Conservation (phyloP, 23 red algal genomes). For the Gracilaria domingensis region DNA sequence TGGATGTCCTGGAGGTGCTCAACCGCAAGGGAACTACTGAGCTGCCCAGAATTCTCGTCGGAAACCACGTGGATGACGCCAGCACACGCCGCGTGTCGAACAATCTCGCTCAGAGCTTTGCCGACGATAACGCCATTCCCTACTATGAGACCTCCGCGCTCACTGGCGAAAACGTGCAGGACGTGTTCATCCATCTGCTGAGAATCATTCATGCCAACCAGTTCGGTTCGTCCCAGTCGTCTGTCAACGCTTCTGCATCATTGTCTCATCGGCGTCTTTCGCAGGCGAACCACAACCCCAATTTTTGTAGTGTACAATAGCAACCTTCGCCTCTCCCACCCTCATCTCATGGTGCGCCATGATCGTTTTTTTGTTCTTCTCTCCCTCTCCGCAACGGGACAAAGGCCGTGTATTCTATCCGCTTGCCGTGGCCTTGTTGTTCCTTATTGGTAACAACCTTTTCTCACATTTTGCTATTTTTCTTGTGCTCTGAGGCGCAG, state of each 20-base stretch:
- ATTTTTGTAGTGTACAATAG: slow-evolving; percentile 20
- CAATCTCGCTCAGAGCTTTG: slow-evolving; percentile 48
- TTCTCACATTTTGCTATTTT: no score
- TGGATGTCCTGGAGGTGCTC: slow-evolving; percentile 71
- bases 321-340: background rate
- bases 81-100: slow-evolving; percentile 69
- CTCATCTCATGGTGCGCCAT: background rate
- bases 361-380: background rate
- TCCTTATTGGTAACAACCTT: no score
- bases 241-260: background rate
- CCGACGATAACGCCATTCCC: slow-evolving; percentile 66
- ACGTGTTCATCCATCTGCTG: slow-evolving; percentile 76
- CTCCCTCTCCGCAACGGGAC: background rate
- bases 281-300: background rate
- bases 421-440: no score
- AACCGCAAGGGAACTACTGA: slow-evolving; percentile 42
- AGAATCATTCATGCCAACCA: slow-evolving; percentile 69
- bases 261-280: background rate
- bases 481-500: no score
- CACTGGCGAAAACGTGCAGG: slow-evolving; percentile 71
- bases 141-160: slow-evolving; percentile 88
- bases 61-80: slow-evolving; percentile 85
- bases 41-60: slow-evolving; percentile 91
- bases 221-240: background rate
- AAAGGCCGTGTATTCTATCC: no score